Conservation (phyloP, 2,329 filamentous ascomycete genomes). For the Boeremia exigua region DNA sequence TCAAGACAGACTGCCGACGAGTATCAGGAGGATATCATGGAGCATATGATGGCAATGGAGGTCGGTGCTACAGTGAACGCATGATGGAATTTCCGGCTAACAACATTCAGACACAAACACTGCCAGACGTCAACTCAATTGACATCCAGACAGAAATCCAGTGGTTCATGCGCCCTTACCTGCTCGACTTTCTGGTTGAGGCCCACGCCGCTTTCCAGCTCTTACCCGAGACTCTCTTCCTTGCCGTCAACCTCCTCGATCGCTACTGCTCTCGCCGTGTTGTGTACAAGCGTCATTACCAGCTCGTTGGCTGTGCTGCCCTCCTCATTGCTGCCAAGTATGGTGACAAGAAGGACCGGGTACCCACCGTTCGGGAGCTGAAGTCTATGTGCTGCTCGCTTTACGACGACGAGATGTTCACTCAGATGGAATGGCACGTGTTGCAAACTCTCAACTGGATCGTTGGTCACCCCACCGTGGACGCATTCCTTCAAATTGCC, state of each 20-base stretch:
- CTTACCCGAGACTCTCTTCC: slow-evolving; percentile 91
- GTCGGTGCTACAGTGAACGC: slow-evolving; percentile 50
- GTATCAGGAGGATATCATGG: slow-evolving; percentile 91
- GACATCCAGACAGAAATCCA: slow-evolving; percentile 99
- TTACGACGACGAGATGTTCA: slow-evolving; percentile 99
- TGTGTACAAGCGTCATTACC: slow-evolving; percentile 99
- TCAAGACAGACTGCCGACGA: slow-evolving; percentile 85
- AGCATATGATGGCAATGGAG: slow-evolving; percentile 97
- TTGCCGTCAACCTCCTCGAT: slow-evolving; percentile 95
- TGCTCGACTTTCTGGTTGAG: slow-evolving; percentile 97
- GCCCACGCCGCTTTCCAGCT: slow-evolving; percentile 94
- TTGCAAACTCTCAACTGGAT: slow-evolving; percentile 96
- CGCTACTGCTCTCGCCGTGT: slow-evolving; percentile 97
- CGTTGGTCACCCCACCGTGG: slow-evolving; percentile 93
- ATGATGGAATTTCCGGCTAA: slow-evolving; percentile 33
- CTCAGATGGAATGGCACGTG: slow-evolving; percentile 99
- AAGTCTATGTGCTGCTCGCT: slow-evolving; percentile 99
- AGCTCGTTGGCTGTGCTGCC: slow-evolving; percentile 94
- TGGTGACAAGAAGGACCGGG: slow-evolving; percentile 96
- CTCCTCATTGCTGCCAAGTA: slow-evolving; percentile 98
- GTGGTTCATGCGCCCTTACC: slow-evolving; percentile 99
- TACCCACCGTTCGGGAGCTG: slow-evolving; percentile 95
- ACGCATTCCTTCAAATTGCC: slow-evolving; percentile 89
- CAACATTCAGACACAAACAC: slow-evolving; percentile 71
- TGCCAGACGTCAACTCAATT: slow-evolving; percentile 95